These are phyloP conservation scores for Globisporangium paddicum DNA, from an alignment of 352 stramenopile genomes.

Conservation along the genomic window DNA sequence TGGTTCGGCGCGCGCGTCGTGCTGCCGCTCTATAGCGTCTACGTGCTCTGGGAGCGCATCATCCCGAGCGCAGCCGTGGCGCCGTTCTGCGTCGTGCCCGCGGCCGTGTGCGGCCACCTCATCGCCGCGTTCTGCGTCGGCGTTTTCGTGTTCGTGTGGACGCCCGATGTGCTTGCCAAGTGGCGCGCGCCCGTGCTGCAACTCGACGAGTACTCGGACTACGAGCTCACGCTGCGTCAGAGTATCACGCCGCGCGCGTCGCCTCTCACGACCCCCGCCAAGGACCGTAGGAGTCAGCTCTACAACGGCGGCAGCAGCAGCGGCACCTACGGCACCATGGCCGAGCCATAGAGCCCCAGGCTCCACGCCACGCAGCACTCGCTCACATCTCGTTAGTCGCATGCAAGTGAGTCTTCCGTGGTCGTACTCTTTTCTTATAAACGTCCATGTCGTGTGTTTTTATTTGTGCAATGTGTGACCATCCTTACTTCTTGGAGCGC, in stretches of 20 bases:
- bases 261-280: conserved; percentile 24
- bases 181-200: conserved; percentile 57
- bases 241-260: conserved; percentile 67
- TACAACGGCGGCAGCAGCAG: conserved; percentile 18
- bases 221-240: conserved; percentile 74
- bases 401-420: not conserved
- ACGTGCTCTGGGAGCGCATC: conserved; percentile 67
- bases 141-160: conserved; percentile 83
- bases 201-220: conserved; percentile 75
- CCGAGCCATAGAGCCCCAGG: not conserved
- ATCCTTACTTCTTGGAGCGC: conserved; percentile 16
- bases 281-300: not conserved
- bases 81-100: conserved; percentile 59
- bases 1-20: conserved; percentile 76
- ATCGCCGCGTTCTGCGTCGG: conserved; percentile 79
- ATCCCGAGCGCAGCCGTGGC: conserved; percentile 40
- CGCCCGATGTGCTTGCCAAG: conserved; percentile 72
- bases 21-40: conserved; percentile 77
- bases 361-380: not conserved
- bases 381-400: not conserved
- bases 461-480: not conserved
- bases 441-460: not conserved
- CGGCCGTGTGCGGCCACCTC: conserved; percentile 71
- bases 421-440: not conserved
- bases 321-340: conserved; percentile 34